Base-by-base conservation (phyloP, 768 basidiomycete genomes). In the Suillus lakei region DNA sequence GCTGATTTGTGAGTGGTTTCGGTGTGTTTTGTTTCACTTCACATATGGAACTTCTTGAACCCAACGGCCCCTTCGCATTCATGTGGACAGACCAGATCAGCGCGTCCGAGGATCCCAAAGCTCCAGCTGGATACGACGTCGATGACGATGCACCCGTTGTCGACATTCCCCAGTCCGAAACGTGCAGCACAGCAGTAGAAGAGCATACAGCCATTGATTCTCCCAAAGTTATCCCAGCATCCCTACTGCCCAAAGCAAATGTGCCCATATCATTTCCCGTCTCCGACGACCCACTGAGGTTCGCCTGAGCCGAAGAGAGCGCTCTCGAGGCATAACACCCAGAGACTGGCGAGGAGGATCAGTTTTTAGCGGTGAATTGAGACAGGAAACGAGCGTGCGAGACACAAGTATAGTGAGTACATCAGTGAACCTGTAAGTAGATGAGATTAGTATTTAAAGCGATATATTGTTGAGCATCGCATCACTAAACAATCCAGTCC, bases 71-170 rank as follows among this genome's bases (percentile, higher is more conserved):
- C 48, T 95, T 95, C 71, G 91, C 92, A 15, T 82, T 86, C 1
- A 91, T 96, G 92, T 98, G 95, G 95, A 88, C 91, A 0, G 88
- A 93, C 73, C 92, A 96, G 72, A 81, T 91, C 36, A 87, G 88
- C 32, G 83, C 89, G 5, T 75, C 75, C 43, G 73, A 69, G 18
- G 70, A 69, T 59, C 68, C 64, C 5, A 73, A 75, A 36, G 60
- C 61, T 23, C 70, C 39, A 7, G 72, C 71, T 38, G 77, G 70
- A 43, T 72, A 73, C 59, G 77, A 79, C 21, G 21, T 60, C 3
- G n/a, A n/a, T n/a, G n/a, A n/a, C n/a, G n/a, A n/a, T n/a, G n/a
- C n/a, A n/a, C n/a, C n/a, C n/a, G n/a, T 63, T 36, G 70, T 71
- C 18, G 69, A 64, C 18, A 70, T 66, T 23, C 53, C 72, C 23